phyloP scores from a whole-genome alignment of 176 grass and related monocot genomes.

The Ananas comosus region DNA sequence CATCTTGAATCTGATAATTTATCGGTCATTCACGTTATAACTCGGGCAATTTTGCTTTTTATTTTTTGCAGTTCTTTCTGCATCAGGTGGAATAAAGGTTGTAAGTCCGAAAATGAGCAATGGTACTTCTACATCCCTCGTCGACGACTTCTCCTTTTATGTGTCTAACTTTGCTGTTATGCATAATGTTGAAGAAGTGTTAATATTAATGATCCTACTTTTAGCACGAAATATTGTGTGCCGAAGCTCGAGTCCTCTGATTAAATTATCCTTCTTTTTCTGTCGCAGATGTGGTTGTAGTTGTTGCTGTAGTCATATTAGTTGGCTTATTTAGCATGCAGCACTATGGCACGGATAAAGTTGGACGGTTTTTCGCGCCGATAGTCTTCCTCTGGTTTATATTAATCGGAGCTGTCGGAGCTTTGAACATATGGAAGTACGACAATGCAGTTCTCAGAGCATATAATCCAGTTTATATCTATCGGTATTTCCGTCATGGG shows the following conservation, averaged over 20 bases:
- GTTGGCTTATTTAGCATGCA: constrained; percentile 97
- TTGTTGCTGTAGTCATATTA: constrained; percentile 88
- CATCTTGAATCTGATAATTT: neutral
- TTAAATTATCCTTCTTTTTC: constrained; percentile 26
- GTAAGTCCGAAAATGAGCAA: constrained; percentile 56
- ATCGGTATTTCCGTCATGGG: constrained; percentile 44
- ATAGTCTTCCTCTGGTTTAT: constrained; percentile 92
- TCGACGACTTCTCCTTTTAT: neutral
- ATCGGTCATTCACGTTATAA: constrained; percentile 3
- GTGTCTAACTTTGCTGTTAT: neutral
- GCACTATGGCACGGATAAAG: constrained; percentile 92
- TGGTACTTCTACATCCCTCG: constrained; percentile 25
- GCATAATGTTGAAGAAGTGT: neutral
- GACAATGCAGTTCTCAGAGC: constrained; percentile 71
- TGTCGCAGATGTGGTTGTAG: constrained; percentile 75
- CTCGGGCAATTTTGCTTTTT: neutral
- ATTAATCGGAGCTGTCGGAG: constrained; percentile 77
- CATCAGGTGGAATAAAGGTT: constrained; percentile 92
- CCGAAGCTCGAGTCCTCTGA: too few species aligned
- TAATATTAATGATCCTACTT: too few species aligned
- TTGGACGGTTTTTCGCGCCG: constrained; percentile 95
- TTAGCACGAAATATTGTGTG: too few species aligned
- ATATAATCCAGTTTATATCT: constrained; percentile 77
- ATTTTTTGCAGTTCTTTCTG: constrained; percentile 78
- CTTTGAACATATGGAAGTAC: constrained; percentile 79